Evolutionary conservation across 2,329 filamentous ascomycete genomes (phyloP), one percentile per base, ranked within the genome.

Genomic region (Fusarium denticulatum): DNA sequence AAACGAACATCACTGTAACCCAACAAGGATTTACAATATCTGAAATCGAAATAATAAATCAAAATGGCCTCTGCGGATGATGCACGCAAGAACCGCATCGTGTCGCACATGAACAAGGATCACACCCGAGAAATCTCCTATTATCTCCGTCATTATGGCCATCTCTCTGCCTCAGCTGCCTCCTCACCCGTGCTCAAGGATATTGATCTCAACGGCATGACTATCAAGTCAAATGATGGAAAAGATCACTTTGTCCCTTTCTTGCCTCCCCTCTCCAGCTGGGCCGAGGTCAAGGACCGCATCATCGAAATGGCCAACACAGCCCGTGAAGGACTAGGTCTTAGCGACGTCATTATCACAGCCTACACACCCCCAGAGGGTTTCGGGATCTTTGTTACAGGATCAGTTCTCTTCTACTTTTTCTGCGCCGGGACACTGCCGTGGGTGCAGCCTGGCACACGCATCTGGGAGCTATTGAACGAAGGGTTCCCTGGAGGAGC

Each of bases 71-170:
- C 75, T 24, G 56, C 75, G n/a, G 79, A 81, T 28, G 77, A 76
- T 53, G 77, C 76, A 40, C 75, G 79, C 65, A 82, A 79, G 52
- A 73, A 76, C 43, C 82, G 83, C 75, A 85, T 85, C 81, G 89
- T 96, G 79, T 86, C 86, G 39, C 95, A 98, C 85, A 96, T 98
- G 94, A 97, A 98, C 84, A 85, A 86, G 47, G 93, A 96, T 82
- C 96, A 97, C 83, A 85, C 87, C 58, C 88, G 90, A 76, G 94
- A 94, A 65, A 90, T 97, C 56, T 85, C 88, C 64, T 88, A 92
- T 79, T 97, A 95, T 82, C 89, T 97, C n/a, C 91, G 91, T 72
- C 89, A 94, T 81, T 94, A 91, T 84, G 86, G 85, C 79, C 81
- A 85, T 22, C 85, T 94, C 49, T 88, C 91, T 22, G 78, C 87